Percentiles rank a stretch among this genome's conserved stretches.
Conservation (phyloP, 306 rosid species). For the Trichosanthes cucumerina region DNA sequence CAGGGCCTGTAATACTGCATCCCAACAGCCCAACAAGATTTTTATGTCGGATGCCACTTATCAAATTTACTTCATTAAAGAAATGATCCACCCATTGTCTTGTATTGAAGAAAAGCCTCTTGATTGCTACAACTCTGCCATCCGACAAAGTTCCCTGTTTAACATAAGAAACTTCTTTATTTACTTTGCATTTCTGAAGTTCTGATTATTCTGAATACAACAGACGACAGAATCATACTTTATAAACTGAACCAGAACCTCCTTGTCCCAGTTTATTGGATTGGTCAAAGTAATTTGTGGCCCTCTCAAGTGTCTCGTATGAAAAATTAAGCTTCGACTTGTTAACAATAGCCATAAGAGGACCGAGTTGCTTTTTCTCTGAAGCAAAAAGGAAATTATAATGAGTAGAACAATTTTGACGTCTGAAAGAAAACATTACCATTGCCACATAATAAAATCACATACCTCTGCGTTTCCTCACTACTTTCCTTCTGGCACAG, state of each 20-base stretch:
- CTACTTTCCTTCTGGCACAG: conserved; percentile 31
- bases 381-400: conserved; percentile 6
- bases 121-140: conserved; percentile 47
- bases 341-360: conserved; percentile 31
- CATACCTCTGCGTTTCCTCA: conserved; percentile 41
- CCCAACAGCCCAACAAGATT: conserved; percentile 62
- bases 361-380: conserved; percentile 53
- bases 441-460: background rate
- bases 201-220: background rate
- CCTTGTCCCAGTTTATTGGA: conserved; percentile 72
- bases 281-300: conserved; percentile 47
- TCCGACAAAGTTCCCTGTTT: conserved; percentile 36
- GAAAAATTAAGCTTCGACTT: conserved; percentile 46
- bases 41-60: conserved; percentile 46
- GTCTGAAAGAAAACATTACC: background rate
- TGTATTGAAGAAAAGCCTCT: conserved; percentile 41
- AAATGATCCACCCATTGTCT: conserved; percentile 54
- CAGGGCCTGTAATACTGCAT: conserved; percentile 69
- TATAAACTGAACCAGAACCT: conserved; percentile 74
- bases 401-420: background rate
- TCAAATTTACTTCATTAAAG: conserved; percentile 53
- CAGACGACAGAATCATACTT: conserved; percentile 20
- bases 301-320: conserved; percentile 61
- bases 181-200: background rate
- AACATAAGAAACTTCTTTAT: background rate